Evolutionary conservation across 2,329 filamentous ascomycete species (phyloP), one percentile per base, ranked within the genome.

Genomic region (Botryotinia convoluta): DNA sequence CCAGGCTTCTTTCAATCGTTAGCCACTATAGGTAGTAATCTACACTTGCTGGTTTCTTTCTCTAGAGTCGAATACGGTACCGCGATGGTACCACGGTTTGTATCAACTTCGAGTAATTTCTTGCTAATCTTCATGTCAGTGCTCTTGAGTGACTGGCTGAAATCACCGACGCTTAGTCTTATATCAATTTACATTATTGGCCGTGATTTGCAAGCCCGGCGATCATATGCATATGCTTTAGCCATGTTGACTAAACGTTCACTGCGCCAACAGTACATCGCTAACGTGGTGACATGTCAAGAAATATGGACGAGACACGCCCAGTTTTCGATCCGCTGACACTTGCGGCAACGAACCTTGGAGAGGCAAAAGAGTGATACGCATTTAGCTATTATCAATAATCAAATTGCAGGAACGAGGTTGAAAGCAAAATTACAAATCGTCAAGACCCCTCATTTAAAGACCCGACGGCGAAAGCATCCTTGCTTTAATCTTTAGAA

Each of bases 381-480:
- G 35, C n/a, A n/a, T 35, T 32, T 12, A n/a, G 4, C 7, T 26
- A n/a, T 69, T 39, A 61, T 61, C 51, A 69, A 69, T 69, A 69
- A 69, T 69, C 67, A 69, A 20, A 45, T 18, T 44, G 67, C 67
- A 69, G 37, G 42, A 39, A 60, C 39, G 29, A 44, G 39, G 18
- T 44, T 35, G 51, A 45, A 20, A 26, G 4, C 37, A 18, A 60
- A n/a, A n/a, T 12, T 32, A 4, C 67, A 60, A 44, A 14, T 59
- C 29, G 20, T 29, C 37, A 61, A 35, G 42, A 20, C 35, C 18
- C 14, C 7, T n/a, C 26, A 7, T 22, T 14, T 18, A 9, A 44
- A 20, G 7, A 60, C 20, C 59, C 14, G n/a, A 59, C 4, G 2
- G 48, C 26, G n/a, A 45, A 22, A 35, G n/a, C 8, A 45, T 45